Base-by-base conservation (phyloP, 2,329 filamentous ascomycete genomes). In the Diaporthe sp. region DNA sequence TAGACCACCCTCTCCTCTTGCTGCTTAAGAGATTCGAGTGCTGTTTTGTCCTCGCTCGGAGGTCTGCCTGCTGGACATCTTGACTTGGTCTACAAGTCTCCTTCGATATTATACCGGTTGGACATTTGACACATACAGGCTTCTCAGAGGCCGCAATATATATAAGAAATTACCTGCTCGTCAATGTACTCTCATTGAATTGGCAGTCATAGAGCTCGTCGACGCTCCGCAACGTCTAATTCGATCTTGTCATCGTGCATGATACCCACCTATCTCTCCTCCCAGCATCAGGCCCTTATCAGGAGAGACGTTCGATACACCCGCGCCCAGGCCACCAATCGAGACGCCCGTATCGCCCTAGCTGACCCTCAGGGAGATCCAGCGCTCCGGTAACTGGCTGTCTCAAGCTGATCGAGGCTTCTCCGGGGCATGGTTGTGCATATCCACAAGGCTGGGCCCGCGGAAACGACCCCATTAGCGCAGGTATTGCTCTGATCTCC, bases 361-460 rank as follows among this genome's bases (percentile, higher is more conserved):
- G 50, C 35, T 47, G 51, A 35, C 50, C 39, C 66, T 58, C 25
- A 58, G 66, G 13, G 25, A 22, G 37, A 58, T 17, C 50, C 58
- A 55, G 47, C 47, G 58, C 32, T 47, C 39, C 35, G 71, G 71
- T 72, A 47, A 72, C 17, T 73, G 63, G 66, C 51, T 70, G 50
- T 58, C 51, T 35, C 50, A 47, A 70, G 51, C 19, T 37, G 51
- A 25, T 42, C 17, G 22, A 69, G 15, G 71, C 51, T 47, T 73
- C 55, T 61, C 35, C 63, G 58, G 47, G 55, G 71, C 25, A n/a
- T 37, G 39, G 25, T 61, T 27, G 37, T 59, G 53, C 69, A 61
- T 47, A 58, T 58, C 59, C 59, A 55, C 71, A 42, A 68, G 59
- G 71, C 70, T 68, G 53, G 71, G 47, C 61, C 71, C 71, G 71